Evolutionary conservation across 2,329 filamentous ascomycete species (phyloP).

Genomic region (Tolypocladium guangdongense): DNA sequence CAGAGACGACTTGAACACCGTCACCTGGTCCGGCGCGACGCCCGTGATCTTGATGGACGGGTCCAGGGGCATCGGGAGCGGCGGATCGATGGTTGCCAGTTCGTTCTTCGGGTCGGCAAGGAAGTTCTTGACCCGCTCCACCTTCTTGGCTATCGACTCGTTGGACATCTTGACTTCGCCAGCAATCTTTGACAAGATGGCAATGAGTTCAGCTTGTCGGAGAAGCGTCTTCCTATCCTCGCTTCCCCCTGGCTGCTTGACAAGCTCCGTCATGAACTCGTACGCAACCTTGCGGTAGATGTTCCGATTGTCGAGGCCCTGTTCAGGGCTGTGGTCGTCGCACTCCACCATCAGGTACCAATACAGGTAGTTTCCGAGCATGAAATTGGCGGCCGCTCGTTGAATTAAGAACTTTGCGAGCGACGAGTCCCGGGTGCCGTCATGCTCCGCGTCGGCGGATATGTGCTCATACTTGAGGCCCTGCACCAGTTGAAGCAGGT

Average conservation of each 20-base stretch:
- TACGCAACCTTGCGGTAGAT: conserved; percentile 91
- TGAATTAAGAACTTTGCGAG: conserved; percentile 82
- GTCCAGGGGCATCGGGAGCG: conserved; percentile 79
- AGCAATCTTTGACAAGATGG: conserved; percentile 78
- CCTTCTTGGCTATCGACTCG: conserved; percentile 68
- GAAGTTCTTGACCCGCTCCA: conserved; percentile 74
- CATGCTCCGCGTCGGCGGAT: conserved; percentile 41
- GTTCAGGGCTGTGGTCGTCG: conserved; percentile 69
- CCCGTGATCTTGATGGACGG: conserved; percentile 71
- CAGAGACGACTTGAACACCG: conserved; percentile 91
- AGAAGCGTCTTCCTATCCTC: conserved; percentile 67
- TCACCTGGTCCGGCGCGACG: conserved; percentile 71
- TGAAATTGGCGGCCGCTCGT: conserved; percentile 77
- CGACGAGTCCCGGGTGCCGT: conserved; percentile 64
- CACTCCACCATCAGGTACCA: conserved; percentile 99
- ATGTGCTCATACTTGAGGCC: conserved; percentile 89
- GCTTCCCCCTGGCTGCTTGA: conserved; percentile 56
- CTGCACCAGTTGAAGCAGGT: conserved; percentile 88
- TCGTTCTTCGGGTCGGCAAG: conserved; percentile 87
- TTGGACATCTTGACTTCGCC: conserved; percentile 76
- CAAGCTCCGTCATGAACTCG: conserved; percentile 86
- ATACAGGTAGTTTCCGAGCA: conserved; percentile 87
- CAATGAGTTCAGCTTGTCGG: conserved; percentile 81
- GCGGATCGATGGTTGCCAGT: conserved; percentile 69
- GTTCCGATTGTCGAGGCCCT: conserved; percentile 63